Percentiles rank a stretch among this genome's conserved stretches.
phyloP scores from a whole-genome alignment of 2,329 filamentous ascomycete species.

The Apiospora sp. region DNA sequence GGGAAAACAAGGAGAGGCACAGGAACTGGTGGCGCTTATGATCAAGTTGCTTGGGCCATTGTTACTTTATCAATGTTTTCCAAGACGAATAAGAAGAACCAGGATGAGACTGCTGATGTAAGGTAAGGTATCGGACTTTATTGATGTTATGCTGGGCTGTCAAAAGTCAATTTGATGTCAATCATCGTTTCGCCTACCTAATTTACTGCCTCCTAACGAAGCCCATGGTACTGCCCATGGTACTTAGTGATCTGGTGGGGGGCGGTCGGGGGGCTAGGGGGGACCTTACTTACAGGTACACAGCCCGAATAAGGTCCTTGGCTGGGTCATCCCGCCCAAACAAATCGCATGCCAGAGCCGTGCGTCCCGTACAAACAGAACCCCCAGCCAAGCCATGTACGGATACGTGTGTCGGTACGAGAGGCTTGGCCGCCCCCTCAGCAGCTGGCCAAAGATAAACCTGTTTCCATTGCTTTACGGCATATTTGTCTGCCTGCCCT shows the following conservation, averaged over 20 bases:
- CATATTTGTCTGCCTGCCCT: not conserved
- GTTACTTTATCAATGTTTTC: not conserved
- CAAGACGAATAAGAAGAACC: slow-evolving; percentile 5
- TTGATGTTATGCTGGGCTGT: not conserved
- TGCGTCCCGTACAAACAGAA: slow-evolving; percentile 7
- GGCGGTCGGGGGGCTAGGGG: not conserved
- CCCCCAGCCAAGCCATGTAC: not conserved
- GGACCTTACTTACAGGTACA: not conserved
- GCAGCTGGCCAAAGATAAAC: not conserved
- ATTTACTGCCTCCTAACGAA: slow-evolving; percentile 5
- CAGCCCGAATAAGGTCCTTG: not conserved
- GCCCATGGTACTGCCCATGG: slow-evolving; percentile 11
- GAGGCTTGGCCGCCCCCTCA: not conserved
- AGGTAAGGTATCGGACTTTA: not conserved
- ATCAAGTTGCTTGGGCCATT: slow-evolving; percentile 7
- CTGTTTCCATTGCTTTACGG: not conserved
- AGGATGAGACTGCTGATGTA: slow-evolving; percentile 1
- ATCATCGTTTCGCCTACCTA: slow-evolving; percentile 27
- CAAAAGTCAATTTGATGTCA: not conserved
- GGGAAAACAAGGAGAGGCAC: not conserved
- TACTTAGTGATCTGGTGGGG: slow-evolving; percentile 8
- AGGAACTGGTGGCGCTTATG: slow-evolving; percentile 10
- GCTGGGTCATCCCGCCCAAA: not conserved
- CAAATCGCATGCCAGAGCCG: not conserved
- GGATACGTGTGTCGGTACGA: not conserved